Base-by-base conservation (phyloP, 495 filamentous ascomycete genomes). In the Aspergillus steynii region DNA sequence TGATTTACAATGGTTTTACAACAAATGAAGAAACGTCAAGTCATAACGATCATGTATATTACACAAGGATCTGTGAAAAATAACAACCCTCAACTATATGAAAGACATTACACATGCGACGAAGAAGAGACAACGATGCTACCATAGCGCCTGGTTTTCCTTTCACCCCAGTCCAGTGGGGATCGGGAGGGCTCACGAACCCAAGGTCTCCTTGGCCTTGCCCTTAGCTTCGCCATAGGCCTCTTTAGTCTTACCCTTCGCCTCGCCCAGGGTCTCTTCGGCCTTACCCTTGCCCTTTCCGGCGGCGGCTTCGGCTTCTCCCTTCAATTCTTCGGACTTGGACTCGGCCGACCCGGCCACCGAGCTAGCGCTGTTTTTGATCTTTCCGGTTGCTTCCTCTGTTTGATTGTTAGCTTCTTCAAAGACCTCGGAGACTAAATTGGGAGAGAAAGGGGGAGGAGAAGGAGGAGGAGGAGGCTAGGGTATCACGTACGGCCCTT, bases 401-500 rank as follows among this genome's bases (percentile, higher is more conserved):
- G 29, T 52, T 55, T 48, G 8, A 51, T 25, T 3, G 8, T 20
- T 29, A 50, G 27, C 37, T 55, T 26, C 49, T 32, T 10, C 46
- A 5, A 27, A 26, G 26, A n/a, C 20, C 20, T 20, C 20, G 20
- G 20, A 20, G 20, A 20, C 20, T 20, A 20, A 20, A 20, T 20
- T 20, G 20, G 20, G 28, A 25, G 5, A 14, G 6, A 53, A 52
- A 45, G 59, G 58, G 37, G 9, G 29, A 55, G n/a, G 42, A 46
- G 29, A 29, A 49, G n/a, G 42, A 25, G 46, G 5, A 31, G 20
- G 20, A 26, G 47, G 25, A 26, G 34, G 29, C 20, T 1, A 4
- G 50, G 42, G 4, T 8, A 20, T 14, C 37, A 80, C 82, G 31
- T 78, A 86, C 80, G 77, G 31, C 84, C 82, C 45, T 73, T 82